Evolutionary conservation across 345 rosid genomes (phyloP).

Genomic region (Gossypium sturtianum): DNA sequence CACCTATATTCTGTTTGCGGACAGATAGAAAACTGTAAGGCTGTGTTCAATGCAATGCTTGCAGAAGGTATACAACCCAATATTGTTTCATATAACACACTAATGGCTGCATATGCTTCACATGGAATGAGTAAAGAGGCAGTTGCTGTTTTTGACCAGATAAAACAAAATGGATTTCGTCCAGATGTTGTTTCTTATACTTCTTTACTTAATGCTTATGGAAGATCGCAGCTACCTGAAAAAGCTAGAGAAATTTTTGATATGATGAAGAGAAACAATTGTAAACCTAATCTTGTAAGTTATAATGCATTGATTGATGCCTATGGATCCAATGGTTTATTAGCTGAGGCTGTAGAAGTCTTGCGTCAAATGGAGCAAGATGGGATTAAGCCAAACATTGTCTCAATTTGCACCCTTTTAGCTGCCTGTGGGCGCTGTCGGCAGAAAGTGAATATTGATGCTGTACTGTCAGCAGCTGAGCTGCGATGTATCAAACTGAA

Average conservation of each 20-base stretch:
- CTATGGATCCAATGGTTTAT: slow-evolving; percentile 75
- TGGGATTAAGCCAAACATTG: slow-evolving; percentile 60
- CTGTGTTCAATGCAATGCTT: slow-evolving; percentile 64
- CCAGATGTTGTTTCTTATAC: slow-evolving; percentile 88
- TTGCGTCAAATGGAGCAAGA: slow-evolving; percentile 81
- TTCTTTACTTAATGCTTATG: slow-evolving; percentile 80
- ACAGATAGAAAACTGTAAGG: slow-evolving; percentile 69
- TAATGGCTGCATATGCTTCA: slow-evolving; percentile 79
- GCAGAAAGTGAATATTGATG: slow-evolving; percentile 65
- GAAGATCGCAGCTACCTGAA: slow-evolving; percentile 71
- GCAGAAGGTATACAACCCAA: slow-evolving; percentile 88
- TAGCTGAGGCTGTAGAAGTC: slow-evolving; percentile 69
- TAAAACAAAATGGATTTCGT: slow-evolving; percentile 49
- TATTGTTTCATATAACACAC: slow-evolving; percentile 66
- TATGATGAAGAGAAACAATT: slow-evolving; percentile 59
- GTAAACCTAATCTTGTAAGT: slow-evolving; percentile 68
- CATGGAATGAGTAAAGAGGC: slow-evolving; percentile 82
- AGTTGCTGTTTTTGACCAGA: slow-evolving; percentile 58
- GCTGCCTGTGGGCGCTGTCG: slow-evolving; percentile 80
- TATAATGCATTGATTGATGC: slow-evolving; percentile 91
- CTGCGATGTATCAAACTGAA: slow-evolving; percentile 73
- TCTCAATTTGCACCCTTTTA: slow-evolving; percentile 76
- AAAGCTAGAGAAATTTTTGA: slow-evolving; percentile 72
- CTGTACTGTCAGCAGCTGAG: slow-evolving; percentile 72
- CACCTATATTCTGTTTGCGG: slow-evolving; percentile 70